These are phyloP conservation scores for Dioscorea dumetorum DNA, from an alignment of 106 monocot genomes.

Conservation along the genomic window DNA sequence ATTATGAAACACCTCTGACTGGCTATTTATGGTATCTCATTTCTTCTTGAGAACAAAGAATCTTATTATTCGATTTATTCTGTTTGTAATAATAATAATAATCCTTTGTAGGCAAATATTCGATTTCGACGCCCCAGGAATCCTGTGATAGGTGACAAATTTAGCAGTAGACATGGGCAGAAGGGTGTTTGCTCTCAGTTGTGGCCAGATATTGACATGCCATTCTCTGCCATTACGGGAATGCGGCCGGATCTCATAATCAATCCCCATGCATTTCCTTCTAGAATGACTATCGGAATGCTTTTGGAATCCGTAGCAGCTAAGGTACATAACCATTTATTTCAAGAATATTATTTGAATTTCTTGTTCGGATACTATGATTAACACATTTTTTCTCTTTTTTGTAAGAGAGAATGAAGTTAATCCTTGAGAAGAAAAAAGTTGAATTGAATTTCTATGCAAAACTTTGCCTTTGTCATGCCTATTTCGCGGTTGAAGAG, in stretches of 20 bases:
- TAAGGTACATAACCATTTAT: conserved; percentile 41
- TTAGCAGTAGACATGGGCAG: conserved; percentile 98
- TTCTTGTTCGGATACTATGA: too few relatives aligned
- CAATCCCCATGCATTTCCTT: conserved; percentile 99
- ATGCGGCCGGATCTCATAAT: conserved; percentile 98
- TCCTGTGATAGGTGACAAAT: conserved; percentile 95
- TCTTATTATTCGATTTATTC: neutral
- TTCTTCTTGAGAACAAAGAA: too few relatives aligned
- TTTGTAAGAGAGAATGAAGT: too few relatives aligned
- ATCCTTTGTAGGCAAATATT: conserved; percentile 59
- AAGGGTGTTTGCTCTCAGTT: conserved; percentile 97
- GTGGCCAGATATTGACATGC: conserved; percentile 99
- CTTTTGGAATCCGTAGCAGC: conserved; percentile 97
- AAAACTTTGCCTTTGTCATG: too few relatives aligned
- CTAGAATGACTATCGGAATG: conserved; percentile 99
- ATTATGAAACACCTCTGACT: too few relatives aligned
- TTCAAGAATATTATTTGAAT: too few relatives aligned
- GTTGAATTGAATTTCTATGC: too few relatives aligned
- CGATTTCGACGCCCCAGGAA: conserved; percentile 69
- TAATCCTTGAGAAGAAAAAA: too few relatives aligned
- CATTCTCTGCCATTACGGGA: conserved; percentile 88
- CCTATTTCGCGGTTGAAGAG: too few relatives aligned
- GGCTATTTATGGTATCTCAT: too few relatives aligned
- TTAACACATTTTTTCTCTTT: too few relatives aligned
- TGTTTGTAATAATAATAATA: conserved; percentile 1